Evolutionary conservation across 2,329 filamentous ascomycete species (phyloP), one percentile per base, ranked within the genome.

Genomic region (Aspergillus jensenii): DNA sequence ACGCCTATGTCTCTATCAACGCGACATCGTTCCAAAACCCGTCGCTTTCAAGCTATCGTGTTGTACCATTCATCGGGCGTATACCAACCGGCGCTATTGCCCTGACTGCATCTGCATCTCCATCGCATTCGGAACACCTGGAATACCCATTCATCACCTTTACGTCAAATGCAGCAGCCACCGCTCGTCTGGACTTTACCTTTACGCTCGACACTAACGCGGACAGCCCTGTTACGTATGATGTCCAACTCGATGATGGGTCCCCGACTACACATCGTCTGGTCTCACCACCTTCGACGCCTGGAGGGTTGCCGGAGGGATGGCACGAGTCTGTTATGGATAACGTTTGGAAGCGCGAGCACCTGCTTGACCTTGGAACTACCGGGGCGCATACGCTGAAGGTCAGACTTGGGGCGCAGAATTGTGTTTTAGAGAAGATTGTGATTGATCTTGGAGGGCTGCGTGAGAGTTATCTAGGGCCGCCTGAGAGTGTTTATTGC

Each of bases 141-240:
- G 81, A 85, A 62, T 90, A 88, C 68, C 77, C 82, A 52, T 66
- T 89, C 58, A 88, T 86, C 70, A 77, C 86, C 12, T 88, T 87
- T 74, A 83, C 81, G 44, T 78, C 79, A 56, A 69, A 70, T 19
- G 69, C 78, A 5, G 75, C 74, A 6, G 59, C 67, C 7, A 76
- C 72, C 27, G 62, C 79, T 31, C 27, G 27, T 2, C 76, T 75
- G 1, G 66, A 79, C 21, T 75, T 77, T 35, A 74, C 80, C 19
- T 74, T 73, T 1, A 72, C 75, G 3, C 74, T 78, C 0, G 74
- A 84, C 4, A 84, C 85, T 1, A 31, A 11, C 63, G 77, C 80
- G 6, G 78, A 83, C 55, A 82, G 76, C 1, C 78, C 75, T 5
- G 85, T 82, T 60, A 79, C 82, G 4, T 69, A 83, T 3, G 75